These are phyloP conservation scores for Thuja plicata DNA, from an alignment of 83 land plant species.

Conservation along the genomic window DNA sequence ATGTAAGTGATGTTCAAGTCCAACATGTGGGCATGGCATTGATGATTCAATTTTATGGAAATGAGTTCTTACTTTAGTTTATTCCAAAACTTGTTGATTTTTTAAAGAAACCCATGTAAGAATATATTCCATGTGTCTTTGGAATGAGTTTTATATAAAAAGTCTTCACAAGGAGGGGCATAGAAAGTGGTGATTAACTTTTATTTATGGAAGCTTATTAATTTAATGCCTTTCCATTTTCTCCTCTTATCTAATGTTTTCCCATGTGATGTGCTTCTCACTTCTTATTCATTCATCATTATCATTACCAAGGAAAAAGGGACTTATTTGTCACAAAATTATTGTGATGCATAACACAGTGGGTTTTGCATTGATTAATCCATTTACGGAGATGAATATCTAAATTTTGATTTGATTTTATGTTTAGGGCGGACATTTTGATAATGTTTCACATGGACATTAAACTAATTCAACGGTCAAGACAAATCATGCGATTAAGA, in stretches of 20 bases:
- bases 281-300: not conserved
- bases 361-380: constrained; percentile 8
- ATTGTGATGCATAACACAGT: not conserved
- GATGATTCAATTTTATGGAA: not conserved
- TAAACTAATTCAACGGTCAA: not conserved
- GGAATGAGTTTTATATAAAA: not conserved
- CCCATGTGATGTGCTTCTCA: not conserved
- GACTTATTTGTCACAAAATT: not conserved
- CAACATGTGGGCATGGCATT: not conserved
- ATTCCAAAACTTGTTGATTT: not conserved
- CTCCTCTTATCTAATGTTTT: not conserved
- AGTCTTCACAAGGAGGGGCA: not conserved
- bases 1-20: not conserved
- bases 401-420: not conserved
- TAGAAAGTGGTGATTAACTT: not conserved
- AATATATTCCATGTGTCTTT: not conserved
- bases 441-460: not conserved
- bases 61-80: not conserved
- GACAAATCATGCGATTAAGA: not conserved
- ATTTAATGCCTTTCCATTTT: not conserved
- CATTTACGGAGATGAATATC: not conserved
- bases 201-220: not conserved
- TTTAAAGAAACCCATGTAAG: not conserved
- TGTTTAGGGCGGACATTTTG: not conserved
- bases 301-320: not conserved